These are phyloP conservation scores for Cubamyces sp. DNA, from an alignment of 768 basidiomycete species.

Conservation along the genomic window DNA sequence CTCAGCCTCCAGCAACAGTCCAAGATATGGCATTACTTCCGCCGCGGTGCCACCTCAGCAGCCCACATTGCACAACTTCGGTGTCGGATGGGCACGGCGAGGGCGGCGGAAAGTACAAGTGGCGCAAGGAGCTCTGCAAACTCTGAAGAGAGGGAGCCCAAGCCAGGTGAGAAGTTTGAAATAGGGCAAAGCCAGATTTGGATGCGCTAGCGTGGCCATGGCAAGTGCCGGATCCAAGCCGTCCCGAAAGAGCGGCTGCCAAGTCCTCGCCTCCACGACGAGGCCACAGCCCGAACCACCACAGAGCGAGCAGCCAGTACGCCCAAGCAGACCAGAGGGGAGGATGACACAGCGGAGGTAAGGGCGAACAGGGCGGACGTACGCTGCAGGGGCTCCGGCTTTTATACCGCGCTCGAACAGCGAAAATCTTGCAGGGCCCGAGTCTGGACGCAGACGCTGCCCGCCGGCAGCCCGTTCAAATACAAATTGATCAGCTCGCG, in stretches of 20 bases:
- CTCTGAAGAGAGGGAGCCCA: background rate
- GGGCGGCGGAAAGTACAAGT: too few relatives aligned
- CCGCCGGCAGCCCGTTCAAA: constrained; percentile 6
- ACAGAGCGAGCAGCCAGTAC: background rate
- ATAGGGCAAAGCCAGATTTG: constrained; percentile 11
- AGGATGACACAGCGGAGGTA: background rate
- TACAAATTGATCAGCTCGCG: constrained; percentile 21
- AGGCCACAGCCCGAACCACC: too few relatives aligned
- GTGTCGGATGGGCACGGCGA: too few relatives aligned
- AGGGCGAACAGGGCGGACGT: background rate
- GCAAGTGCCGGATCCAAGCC: background rate
- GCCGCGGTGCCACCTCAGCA: too few relatives aligned
- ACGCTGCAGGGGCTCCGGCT: background rate
- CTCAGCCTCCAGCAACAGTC: background rate
- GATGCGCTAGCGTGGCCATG: constrained; percentile 3
- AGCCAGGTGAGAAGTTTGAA: background rate
- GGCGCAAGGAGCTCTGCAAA: background rate
- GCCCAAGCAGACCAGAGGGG: background rate
- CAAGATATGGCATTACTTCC: background rate
- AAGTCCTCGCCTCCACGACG: background rate
- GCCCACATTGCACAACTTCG: too few relatives aligned
- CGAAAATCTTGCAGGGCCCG: background rate
- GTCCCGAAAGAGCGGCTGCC: constrained; percentile 6
- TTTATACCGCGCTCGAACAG: constrained; percentile 3
- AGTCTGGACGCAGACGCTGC: constrained; percentile 3